Evolutionary conservation across 345 rosid genomes (phyloP).

Genomic region (Orychophragmus violaceus): DNA sequence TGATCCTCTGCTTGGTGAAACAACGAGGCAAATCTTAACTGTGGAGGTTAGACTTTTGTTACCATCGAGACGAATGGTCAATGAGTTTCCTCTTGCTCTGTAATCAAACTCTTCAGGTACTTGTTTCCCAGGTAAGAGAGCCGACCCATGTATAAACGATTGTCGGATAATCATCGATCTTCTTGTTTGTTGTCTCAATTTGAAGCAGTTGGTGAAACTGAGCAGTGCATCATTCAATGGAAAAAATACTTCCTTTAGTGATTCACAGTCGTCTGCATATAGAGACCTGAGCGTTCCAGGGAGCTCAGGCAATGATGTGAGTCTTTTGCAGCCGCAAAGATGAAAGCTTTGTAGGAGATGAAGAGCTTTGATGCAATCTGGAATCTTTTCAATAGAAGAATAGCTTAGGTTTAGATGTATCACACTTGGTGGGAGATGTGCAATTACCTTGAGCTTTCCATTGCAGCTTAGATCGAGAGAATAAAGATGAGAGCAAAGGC

Average conservation of each 20-base stretch:
- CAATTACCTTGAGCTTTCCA: neutral
- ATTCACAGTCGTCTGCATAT: neutral
- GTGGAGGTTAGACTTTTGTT: neutral
- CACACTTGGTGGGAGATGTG: neutral
- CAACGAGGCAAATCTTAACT: neutral
- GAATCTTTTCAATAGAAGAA: neutral
- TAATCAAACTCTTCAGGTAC: neutral
- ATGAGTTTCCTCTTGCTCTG: neutral
- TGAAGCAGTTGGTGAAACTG: slow-evolving; percentile 5
- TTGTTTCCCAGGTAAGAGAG: neutral
- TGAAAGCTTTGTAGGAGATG: neutral
- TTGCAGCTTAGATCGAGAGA: neutral
- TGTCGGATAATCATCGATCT: neutral
- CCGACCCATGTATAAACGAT: neutral
- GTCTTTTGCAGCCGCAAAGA: neutral
- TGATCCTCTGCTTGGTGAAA: neutral
- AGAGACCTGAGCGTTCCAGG: neutral
- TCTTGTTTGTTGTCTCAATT: neutral
- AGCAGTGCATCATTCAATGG: neutral
- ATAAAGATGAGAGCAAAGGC: neutral
- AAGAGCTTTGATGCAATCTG: neutral
- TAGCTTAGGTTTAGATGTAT: neutral
- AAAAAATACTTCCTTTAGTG: neutral
- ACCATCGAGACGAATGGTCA: neutral
- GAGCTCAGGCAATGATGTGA: neutral